Evolutionary conservation across 169 alveolate species (phyloP).

Genomic region (Plasmodium inui): DNA sequence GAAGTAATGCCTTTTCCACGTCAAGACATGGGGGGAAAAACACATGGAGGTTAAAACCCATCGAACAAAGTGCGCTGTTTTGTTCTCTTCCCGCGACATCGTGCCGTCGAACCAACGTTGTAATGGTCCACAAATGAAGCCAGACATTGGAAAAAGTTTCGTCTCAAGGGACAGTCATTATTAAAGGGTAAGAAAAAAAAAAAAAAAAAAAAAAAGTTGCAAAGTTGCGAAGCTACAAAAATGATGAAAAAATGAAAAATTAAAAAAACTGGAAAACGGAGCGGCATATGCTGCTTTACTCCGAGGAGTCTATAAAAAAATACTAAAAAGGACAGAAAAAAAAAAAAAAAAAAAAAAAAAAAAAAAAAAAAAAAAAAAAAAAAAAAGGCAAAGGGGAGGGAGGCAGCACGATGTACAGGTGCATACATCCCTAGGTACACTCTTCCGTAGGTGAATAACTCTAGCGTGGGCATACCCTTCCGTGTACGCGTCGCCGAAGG

Average conservation of each 20-base stretch:
- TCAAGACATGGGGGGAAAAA: no score
- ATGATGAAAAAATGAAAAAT: background rate
- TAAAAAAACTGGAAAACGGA: background rate
- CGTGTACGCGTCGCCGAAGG: background rate
- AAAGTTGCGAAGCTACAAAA: background rate
- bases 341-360: background rate
- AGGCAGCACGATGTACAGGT: no score
- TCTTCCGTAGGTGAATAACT: no score
- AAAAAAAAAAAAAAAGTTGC: background rate
- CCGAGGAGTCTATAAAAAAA: background rate
- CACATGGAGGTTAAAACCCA: background rate
- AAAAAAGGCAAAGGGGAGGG: background rate
- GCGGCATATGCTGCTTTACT: background rate
- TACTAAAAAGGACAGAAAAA: background rate
- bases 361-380: background rate
- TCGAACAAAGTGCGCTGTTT: background rate
- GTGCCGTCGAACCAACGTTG: background rate
- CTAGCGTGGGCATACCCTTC: background rate
- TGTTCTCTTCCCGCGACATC: background rate
- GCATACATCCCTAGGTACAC: background rate
- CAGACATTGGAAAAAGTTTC: background rate
- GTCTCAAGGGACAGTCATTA: background rate
- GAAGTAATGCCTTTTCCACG: background rate
- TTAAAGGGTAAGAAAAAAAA: background rate
- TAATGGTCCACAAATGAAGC: background rate